Evolutionary conservation across 768 basidiomycete genomes (phyloP).

Genomic region (Termitomyces sp.): DNA sequence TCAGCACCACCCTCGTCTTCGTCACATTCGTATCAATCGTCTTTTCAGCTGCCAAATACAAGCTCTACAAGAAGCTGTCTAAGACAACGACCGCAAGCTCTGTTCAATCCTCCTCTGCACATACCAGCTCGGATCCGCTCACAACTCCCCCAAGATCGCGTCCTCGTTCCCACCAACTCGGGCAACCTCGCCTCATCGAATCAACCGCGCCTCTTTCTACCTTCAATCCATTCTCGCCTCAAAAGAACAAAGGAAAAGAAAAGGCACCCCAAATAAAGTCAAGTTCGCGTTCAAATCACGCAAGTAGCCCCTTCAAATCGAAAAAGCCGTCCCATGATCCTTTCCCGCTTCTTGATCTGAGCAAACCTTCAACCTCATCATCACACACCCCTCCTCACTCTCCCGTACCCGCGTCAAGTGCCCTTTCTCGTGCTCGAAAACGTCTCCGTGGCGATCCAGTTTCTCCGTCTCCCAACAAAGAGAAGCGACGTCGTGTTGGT

Average conservation of each 20-base stretch:
- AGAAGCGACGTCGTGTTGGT: constrained; percentile 60
- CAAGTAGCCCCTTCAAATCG: constrained; percentile 39
- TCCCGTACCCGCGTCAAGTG: constrained; percentile 30
- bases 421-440: constrained; percentile 71
- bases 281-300: constrained; percentile 36
- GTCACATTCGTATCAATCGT: constrained; percentile 13
- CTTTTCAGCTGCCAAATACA: constrained; percentile 71
- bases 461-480: constrained; percentile 78
- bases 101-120: constrained; percentile 10
- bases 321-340: constrained; percentile 34
- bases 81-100: constrained; percentile 35
- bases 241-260: constrained; percentile 57
- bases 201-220: constrained; percentile 48
- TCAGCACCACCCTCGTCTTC: constrained; percentile 28
- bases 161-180: constrained; percentile 27
- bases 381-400: constrained; percentile 20
- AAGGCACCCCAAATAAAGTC: constrained; percentile 17
- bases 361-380: constrained; percentile 15
- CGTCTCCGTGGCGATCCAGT: constrained; percentile 80
- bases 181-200: constrained; percentile 49
- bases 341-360: constrained; percentile 31
- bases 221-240: constrained; percentile 79
- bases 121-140: constrained; percentile 24
- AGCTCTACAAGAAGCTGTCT: constrained; percentile 71
- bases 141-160: constrained; percentile 35